phyloP scores from a whole-genome alignment of 164 flowering plant species.

The Aristolochia contorta region DNA sequence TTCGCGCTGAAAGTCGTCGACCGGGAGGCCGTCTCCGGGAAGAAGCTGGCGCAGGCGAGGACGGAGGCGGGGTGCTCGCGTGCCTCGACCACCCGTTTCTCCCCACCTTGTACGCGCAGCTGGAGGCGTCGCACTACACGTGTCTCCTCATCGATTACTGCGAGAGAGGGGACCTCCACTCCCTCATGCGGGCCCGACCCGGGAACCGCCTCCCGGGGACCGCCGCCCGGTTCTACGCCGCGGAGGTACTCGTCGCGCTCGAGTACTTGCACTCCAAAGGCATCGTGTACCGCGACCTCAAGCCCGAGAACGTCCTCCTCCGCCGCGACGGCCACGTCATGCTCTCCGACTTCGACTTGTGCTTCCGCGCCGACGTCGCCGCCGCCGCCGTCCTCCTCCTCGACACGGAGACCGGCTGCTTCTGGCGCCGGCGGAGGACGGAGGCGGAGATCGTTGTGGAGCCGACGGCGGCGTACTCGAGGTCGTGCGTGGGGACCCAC shows the following conservation, averaged over 20 bases:
- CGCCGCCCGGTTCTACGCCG: conserved; percentile 72
- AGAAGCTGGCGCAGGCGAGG: conserved; percentile 48
- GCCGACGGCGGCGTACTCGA: conserved; percentile 62
- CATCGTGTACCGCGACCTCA: conserved; percentile 77
- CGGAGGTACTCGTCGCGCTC: conserved; percentile 85
- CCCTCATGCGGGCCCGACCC: conserved; percentile 46
- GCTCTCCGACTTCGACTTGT: conserved; percentile 90
- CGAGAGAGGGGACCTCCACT: conserved; percentile 66
- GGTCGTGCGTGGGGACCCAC: conserved; percentile 80
- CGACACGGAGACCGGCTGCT: conserved; percentile 3
- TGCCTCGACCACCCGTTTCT: conserved; percentile 73
- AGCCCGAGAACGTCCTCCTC: conserved; percentile 84
- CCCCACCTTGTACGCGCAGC: conserved; percentile 70
- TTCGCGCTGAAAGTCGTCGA: conserved; percentile 87
- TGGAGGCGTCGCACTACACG: conserved; percentile 63
- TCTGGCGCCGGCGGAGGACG: not conserved
- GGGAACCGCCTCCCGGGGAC: conserved; percentile 28
- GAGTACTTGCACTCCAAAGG: conserved; percentile 92
- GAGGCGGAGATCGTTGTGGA: conserved; percentile 66
- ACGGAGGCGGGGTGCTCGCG: conserved; percentile 52
- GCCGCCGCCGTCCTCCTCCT: too few relatives aligned
- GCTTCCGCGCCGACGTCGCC: conserved; percentile 53
- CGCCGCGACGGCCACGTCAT: conserved; percentile 89
- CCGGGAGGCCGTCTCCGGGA: conserved; percentile 28
- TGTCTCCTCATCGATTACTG: conserved; percentile 76